Conservation (phyloP, 805 yeast genomes). For the Wickerhamiella nectarea region DNA sequence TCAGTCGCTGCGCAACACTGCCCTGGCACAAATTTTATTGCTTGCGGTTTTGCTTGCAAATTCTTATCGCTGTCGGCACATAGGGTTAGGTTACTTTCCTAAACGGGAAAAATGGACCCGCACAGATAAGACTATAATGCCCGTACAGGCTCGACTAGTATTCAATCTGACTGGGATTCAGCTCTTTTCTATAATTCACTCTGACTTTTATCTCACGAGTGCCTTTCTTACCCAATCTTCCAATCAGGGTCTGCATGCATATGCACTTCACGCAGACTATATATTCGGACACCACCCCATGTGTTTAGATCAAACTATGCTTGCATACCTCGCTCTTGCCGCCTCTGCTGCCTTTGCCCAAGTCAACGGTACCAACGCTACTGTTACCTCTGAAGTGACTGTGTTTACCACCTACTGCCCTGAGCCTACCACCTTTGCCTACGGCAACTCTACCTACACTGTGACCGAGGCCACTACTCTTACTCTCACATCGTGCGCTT, state of each 20-base stretch:
- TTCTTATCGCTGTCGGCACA: too few species aligned
- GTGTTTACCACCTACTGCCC: slow-evolving; percentile 43
- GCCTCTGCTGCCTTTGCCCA: background rate
- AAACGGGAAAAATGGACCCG: too few species aligned
- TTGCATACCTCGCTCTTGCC: background rate
- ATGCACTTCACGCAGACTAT: background rate
- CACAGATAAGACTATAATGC: too few species aligned
- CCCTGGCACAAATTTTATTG: too few species aligned
- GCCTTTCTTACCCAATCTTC: too few species aligned
- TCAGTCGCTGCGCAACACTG: too few species aligned
- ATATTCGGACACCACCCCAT: background rate
- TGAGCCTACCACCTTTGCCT: slow-evolving; percentile 42
- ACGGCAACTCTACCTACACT: slow-evolving; percentile 52
- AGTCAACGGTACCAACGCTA: background rate
- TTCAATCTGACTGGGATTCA: too few species aligned
- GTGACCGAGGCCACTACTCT: slow-evolving; percentile 60
- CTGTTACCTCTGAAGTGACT: slow-evolving; percentile 16
- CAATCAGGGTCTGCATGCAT: background rate
- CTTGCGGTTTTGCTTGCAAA: too few species aligned
- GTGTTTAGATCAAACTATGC: background rate
- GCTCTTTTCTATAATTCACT: too few species aligned
- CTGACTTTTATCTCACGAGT: too few species aligned
- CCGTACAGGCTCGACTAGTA: too few species aligned
- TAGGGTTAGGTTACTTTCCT: too few species aligned
- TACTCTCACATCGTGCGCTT: slow-evolving; percentile 40